These are phyloP conservation scores for Neophaeococcomyces mojaviensis DNA, from an alignment of 2,329 filamentous ascomycete species.

Conservation along the genomic window DNA sequence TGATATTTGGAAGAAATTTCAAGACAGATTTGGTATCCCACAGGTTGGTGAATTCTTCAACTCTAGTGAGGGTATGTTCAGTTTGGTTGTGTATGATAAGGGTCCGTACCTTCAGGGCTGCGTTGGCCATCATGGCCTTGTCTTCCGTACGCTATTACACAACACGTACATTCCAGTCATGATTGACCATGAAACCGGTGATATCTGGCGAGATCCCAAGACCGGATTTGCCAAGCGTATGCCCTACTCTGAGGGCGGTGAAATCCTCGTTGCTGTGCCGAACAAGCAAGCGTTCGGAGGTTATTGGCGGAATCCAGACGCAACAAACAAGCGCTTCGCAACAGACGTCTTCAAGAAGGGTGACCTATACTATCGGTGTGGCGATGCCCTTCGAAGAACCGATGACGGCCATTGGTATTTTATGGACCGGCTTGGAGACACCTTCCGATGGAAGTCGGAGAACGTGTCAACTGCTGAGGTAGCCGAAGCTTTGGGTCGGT, in stretches of 20 bases:
- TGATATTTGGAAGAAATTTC: slow-evolving; percentile 44
- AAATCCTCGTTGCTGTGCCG: slow-evolving; percentile 63
- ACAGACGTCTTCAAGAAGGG: slow-evolving; percentile 65
- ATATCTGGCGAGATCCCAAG: slow-evolving; percentile 56
- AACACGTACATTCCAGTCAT: slow-evolving; percentile 58
- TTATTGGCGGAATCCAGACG: slow-evolving; percentile 67
- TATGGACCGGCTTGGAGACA: slow-evolving; percentile 56
- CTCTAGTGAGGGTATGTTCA: slow-evolving; percentile 64
- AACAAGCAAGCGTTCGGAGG: slow-evolving; percentile 65
- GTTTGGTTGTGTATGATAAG: slow-evolving; percentile 51
- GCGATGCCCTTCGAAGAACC: slow-evolving; percentile 71
- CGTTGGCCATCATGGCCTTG: slow-evolving; percentile 63
- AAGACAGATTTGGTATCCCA: slow-evolving; percentile 31
- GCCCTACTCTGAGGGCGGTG: slow-evolving; percentile 62
- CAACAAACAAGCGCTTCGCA: slow-evolving; percentile 66
- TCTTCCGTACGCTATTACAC: slow-evolving; percentile 47
- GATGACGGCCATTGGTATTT: slow-evolving; percentile 67
- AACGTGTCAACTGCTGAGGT: slow-evolving; percentile 80
- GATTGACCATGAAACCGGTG: slow-evolving; percentile 61
- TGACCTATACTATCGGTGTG: slow-evolving; percentile 75
- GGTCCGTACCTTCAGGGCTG: slow-evolving; percentile 56
- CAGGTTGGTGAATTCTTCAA: slow-evolving; percentile 69
- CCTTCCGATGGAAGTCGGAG: slow-evolving; percentile 60
- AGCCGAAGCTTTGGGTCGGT: slow-evolving; percentile 61
- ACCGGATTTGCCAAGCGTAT: slow-evolving; percentile 61